Conservation (phyloP, 768 basidiomycete genomes). For the Lactarius vividus region DNA sequence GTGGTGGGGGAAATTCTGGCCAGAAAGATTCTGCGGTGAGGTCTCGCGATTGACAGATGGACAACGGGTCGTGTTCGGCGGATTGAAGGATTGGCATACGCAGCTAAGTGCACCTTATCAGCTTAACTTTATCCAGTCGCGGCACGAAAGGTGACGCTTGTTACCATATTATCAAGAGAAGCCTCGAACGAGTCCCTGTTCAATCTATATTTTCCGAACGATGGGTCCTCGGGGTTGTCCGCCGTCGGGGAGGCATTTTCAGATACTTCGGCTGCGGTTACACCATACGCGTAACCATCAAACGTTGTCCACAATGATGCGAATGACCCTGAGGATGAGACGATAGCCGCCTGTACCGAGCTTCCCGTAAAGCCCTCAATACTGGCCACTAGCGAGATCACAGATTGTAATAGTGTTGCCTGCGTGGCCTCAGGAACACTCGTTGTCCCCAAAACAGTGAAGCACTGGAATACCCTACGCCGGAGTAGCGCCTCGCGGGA, state of each 20-base stretch:
- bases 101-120: conserved; percentile 42
- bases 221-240: conserved; percentile 31
- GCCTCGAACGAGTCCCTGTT: conserved; percentile 81
- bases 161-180: conserved; percentile 73
- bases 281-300: conserved; percentile 91
- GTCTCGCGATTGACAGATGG: conserved; percentile 53
- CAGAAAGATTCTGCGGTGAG: conserved; percentile 44
- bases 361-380: conserved; percentile 82
- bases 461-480: conserved; percentile 86
- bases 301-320: conserved; percentile 80
- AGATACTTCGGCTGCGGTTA: conserved; percentile 66
- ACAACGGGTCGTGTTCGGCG: conserved; percentile 82
- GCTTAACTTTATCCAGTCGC: background rate
- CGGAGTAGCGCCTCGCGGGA: conserved; percentile 83
- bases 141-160: conserved; percentile 29
- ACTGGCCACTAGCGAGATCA: conserved; percentile 79
- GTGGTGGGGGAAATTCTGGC: conserved; percentile 68
- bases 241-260: conserved; percentile 40
- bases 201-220: conserved; percentile 46
- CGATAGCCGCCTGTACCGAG: conserved; percentile 88
- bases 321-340: conserved; percentile 79
- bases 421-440: conserved; percentile 85
- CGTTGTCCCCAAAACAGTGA: conserved; percentile 73
- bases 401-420: conserved; percentile 73
- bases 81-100: conserved; percentile 78